Base-by-base conservation (phyloP, 2,329 filamentous ascomycete genomes). In the Grosmannia serpens region DNA sequence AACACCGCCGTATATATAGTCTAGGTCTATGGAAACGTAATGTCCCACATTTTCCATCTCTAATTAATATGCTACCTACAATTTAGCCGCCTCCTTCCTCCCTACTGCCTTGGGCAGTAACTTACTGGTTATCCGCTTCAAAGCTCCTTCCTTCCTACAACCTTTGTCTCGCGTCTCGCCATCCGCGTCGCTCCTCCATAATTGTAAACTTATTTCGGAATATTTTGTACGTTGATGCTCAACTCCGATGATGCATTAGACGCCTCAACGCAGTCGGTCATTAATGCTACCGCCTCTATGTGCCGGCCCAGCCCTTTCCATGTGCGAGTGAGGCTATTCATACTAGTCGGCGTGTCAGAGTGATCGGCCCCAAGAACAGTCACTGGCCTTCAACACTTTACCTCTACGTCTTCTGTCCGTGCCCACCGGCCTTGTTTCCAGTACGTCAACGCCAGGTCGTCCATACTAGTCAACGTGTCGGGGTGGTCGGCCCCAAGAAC, bases 321-420 rank as follows among this genome's bases (percentile, higher is more conserved):
- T 3, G 29, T 35, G 2, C 22, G 4, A 22, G 51, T 29, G 2
- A 58, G 44, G 57, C 51, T 55, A 44, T 15, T 24, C 24, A 56
- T 56, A 20, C 53, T 59, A 3, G 13, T 52, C 20, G 56, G 35
- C 22, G 57, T 59, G 53, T 55, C 24, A 24, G 53, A 53, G 44
- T 59, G 52, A 22, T 55, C 50, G 24, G 31, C 8, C 46, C 57
- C 52, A 8, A 58, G 52, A 31, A 41, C 50, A 22, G 44, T 55
- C 29, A 6, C 41, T 20, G 31, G 33, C 17, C 53, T 56, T 29
- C 8, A 61, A 17, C 29, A 44, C 26, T 33, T 58, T 15, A 47
- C 33, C 58, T 22, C 31, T 66, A 61, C 4, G 61, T 62, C 38
- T 64, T 60, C 9, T 4, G 51, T 29, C 31, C 55, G 22, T 15